Evolutionary conservation across 1,284 basidiomycete species (phyloP), one percentile per base, ranked within the genome.

Genomic region (Mycosarcoma maydis): DNA sequence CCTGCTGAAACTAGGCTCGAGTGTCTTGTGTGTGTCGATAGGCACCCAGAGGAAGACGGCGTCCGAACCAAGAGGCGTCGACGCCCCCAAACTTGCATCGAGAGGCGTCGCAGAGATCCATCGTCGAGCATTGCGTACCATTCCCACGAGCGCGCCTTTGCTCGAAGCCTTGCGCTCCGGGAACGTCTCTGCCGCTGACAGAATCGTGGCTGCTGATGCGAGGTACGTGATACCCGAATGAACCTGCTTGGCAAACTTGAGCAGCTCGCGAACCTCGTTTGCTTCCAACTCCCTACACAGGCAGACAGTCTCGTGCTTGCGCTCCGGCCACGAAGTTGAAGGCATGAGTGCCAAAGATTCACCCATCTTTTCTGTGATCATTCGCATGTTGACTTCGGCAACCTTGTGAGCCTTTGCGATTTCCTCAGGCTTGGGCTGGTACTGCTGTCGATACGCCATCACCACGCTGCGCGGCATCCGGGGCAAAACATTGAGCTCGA

Each of bases 11-110:
- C 38, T 41, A 1, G 49, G 62, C 37, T 58, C 54, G 19, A 57
- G 39, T 20, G 50, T 53, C 8, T 3, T 20, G 11, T 30, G 22
- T 1, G 59, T 55, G 38, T 50, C 38, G 27, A 61, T 27, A 2
- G 67, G 67, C 9, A 70, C 58, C 67, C 67, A 70, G 16, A 70
- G 30, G 23, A 66, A 70, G 10, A 66, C 67, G 1, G 62, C 67
- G 22, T 70, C 67, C 22, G 62, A 60, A 1, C 61, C 67, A 4
- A 70, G 27, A 5, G 67, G 67, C 3, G 44, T 57, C 4, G 50
- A 26, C 9, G 38, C 33, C 33, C 49, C 34, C 11, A 33, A 34
- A 3, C 14, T 46, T 6, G 40, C 40, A 6, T 56, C 33, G 0
- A 38, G 34, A 3, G 43, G 23, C 24, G 43, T 46, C 10, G 48